A percentile compares a stretch with the other conserved stretches of the same genome.
These are phyloP conservation scores for Bacidia gigantensis DNA, from an alignment of 495 filamentous ascomycete species.

Conservation along the genomic window DNA sequence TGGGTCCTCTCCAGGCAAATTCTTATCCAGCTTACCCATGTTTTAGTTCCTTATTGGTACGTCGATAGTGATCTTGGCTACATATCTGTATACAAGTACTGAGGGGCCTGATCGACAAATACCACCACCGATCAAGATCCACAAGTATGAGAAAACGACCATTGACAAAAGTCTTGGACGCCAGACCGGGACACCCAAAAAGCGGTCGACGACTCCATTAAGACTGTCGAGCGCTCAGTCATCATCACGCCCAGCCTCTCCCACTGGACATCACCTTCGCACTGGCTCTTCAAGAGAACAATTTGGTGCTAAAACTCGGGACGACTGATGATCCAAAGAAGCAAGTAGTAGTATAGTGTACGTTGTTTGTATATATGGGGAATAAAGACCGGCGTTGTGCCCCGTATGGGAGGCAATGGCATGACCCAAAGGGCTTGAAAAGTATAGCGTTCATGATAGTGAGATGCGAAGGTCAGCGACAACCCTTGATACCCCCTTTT, in stretches of 20 bases:
- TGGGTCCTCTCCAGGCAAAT: constrained; percentile 35
- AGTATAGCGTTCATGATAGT: neutral
- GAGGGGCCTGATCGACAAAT: constrained; percentile 32
- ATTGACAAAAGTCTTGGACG: constrained; percentile 29
- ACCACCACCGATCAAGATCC: constrained; percentile 64
- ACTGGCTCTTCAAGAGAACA: constrained; percentile 24
- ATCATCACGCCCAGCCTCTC: constrained; percentile 54
- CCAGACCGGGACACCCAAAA: constrained; percentile 35
- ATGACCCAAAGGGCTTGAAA: neutral
- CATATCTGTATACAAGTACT: constrained; percentile 59
- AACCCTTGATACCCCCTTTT: neutral
- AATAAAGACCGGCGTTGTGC: neutral
- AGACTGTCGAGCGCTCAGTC: constrained; percentile 39
- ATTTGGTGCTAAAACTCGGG: constrained; percentile 16
- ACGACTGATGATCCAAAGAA: constrained; percentile 9
- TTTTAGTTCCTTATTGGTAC: constrained; percentile 73
- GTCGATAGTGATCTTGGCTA: constrained; percentile 59
- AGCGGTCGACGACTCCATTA: constrained; percentile 36
- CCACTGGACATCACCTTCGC: constrained; percentile 39
- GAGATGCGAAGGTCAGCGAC: neutral
- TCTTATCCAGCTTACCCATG: constrained; percentile 12
- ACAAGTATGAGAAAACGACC: constrained; percentile 60
- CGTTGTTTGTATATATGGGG: constrained; percentile 1
- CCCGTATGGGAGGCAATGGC: neutral
- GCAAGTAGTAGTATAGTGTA: neutral